Conservation (phyloP, 257 asterid species). For the Lithospermum erythrorhizon region DNA sequence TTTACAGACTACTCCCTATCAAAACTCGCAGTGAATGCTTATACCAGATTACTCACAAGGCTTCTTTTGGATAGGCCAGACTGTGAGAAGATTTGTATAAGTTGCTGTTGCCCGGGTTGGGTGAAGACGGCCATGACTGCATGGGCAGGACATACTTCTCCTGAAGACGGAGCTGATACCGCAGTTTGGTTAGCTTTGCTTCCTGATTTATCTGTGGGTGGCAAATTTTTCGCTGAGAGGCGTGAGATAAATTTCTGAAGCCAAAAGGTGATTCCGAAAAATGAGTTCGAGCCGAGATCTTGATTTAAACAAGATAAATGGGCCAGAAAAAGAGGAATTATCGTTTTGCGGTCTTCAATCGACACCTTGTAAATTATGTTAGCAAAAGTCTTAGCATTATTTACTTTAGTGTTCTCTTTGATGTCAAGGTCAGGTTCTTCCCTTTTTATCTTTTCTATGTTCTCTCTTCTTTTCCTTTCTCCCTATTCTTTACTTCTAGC, state of each 20-base stretch:
- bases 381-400: too few relatives aligned
- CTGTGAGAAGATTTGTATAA: conserved; percentile 39
- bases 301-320: too few relatives aligned
- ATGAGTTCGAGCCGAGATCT: too few relatives aligned
- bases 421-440: too few relatives aligned
- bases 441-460: too few relatives aligned
- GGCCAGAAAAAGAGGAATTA: too few relatives aligned
- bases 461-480: too few relatives aligned
- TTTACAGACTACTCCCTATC: conserved; percentile 55
- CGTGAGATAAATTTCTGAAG: neutral
- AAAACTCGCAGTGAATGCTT: conserved; percentile 42
- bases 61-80: conserved; percentile 30
- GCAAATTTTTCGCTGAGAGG: conserved; percentile 35
- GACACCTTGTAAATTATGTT: too few relatives aligned
- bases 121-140: conserved; percentile 64
- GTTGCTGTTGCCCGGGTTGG: conserved; percentile 64
- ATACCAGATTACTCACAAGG: conserved; percentile 48
- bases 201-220: conserved; percentile 37
- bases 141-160: conserved; percentile 51
- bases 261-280: too few relatives aligned
- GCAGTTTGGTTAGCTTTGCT: conserved; percentile 64
- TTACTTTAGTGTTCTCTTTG: too few relatives aligned
- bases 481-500: too few relatives aligned
- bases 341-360: too few relatives aligned
- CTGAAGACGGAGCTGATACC: conserved; percentile 70